phyloP scores from a whole-genome alignment of 1,139 yeast genomes.

The Debaryomycetaceae sp. region DNA sequence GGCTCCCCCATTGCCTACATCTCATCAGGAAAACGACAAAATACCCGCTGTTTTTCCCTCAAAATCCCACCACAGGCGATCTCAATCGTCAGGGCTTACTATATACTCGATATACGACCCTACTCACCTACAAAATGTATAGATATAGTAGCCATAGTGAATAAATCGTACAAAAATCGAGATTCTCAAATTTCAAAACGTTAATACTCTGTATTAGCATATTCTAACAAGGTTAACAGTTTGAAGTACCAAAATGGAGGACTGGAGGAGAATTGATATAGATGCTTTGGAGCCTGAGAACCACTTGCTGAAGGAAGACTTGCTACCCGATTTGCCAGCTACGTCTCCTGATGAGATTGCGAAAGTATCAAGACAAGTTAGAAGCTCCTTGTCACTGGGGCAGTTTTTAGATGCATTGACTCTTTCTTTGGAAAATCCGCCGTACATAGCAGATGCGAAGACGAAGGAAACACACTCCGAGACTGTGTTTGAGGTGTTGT shows the following conservation, averaged over 20 bases:
- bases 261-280: constrained; percentile 82
- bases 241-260: constrained; percentile 24
- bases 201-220: no score
- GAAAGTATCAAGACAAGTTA: constrained; percentile 53
- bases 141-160: no score
- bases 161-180: not conserved
- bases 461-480: constrained; percentile 48
- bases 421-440: constrained; percentile 66
- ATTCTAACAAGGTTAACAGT: no score
- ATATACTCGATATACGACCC: no score
- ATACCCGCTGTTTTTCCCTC: no score
- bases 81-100: no score
- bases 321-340: constrained; percentile 48
- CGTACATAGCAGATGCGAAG: constrained; percentile 69
- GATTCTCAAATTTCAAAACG: not conserved
- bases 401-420: constrained; percentile 65
- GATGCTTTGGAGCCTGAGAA: constrained; percentile 87
- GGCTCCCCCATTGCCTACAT: no score
- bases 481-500: constrained; percentile 71
- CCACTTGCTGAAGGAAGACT: constrained; percentile 60
- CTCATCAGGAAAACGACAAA: no score
- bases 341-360: constrained; percentile 51
- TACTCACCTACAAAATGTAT: no score
- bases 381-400: constrained; percentile 68
- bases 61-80: no score